Evolutionary conservation across 208 protist genomes (phyloP).

Genomic region (Endotrypanum monterogeii): DNA sequence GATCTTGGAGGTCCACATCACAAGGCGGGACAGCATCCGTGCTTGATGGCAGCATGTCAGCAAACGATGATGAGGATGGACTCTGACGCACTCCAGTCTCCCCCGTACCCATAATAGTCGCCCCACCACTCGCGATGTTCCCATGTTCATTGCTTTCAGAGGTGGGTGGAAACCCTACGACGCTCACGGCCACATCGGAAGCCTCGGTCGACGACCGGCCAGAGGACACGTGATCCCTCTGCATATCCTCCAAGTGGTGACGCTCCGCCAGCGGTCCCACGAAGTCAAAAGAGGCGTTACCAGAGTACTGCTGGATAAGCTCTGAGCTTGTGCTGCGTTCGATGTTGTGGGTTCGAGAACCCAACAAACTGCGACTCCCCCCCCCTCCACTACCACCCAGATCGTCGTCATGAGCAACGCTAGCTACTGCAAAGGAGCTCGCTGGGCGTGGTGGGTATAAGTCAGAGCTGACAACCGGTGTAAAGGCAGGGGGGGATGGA

Average conservation of each 20-base stretch:
- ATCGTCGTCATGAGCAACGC: slow-evolving; percentile 6
- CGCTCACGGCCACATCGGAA: neutral
- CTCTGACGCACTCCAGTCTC: slow-evolving; percentile 19
- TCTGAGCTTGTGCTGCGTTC: slow-evolving; percentile 26
- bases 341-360: slow-evolving; percentile 12
- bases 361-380: slow-evolving; percentile 2
- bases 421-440: slow-evolving; percentile 7
- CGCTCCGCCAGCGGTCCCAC: slow-evolving; percentile 39
- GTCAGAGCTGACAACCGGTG: slow-evolving; percentile 21
- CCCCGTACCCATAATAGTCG: slow-evolving; percentile 3
- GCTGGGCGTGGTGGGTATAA: slow-evolving; percentile 23
- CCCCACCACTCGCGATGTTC: neutral
- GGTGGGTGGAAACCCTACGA: neutral
- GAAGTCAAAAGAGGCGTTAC: slow-evolving; percentile 58
- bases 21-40: neutral
- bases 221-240: slow-evolving; percentile 15
- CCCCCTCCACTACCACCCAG: neutral
- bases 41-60: slow-evolving; percentile 7
- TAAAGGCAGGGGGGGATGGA: slow-evolving; percentile 15
- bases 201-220: slow-evolving; percentile 3
- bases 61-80: slow-evolving; percentile 8
- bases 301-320: slow-evolving; percentile 44
- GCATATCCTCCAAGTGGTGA: slow-evolving; percentile 36
- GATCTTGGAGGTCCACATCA: neutral
- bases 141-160: neutral